Conservation (phyloP, 192 early-diverging fungal genomes). For the Coemansia sp. region DNA sequence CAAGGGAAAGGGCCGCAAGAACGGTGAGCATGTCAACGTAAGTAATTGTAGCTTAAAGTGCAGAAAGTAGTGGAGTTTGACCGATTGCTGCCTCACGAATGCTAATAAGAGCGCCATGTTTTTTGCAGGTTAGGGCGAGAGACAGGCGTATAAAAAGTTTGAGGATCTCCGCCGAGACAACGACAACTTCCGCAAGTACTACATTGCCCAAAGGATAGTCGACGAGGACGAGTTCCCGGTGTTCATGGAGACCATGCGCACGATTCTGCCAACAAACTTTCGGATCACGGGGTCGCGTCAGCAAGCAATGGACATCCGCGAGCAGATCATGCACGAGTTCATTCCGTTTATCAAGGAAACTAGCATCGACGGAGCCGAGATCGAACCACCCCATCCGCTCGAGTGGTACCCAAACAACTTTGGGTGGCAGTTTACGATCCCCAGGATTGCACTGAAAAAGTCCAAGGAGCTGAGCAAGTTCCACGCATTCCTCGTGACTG, state of each 20-base stretch:
- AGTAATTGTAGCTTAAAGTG: too few species aligned
- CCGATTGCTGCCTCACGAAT: background rate
- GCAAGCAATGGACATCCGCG: conserved; percentile 52
- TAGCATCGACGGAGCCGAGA: conserved; percentile 68
- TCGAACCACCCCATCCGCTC: conserved; percentile 75
- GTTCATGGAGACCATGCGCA: conserved; percentile 71
- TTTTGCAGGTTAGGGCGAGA: conserved; percentile 28
- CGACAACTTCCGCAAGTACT: conserved; percentile 52
- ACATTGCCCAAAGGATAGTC: conserved; percentile 58
- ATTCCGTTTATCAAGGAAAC: conserved; percentile 59
- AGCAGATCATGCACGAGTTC: conserved; percentile 58
- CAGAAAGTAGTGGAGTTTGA: background rate
- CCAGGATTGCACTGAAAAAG: conserved; percentile 75
- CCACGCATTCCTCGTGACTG: conserved; percentile 92
- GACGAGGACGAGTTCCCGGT: conserved; percentile 79
- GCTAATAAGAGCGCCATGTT: background rate
- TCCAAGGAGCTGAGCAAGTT: conserved; percentile 75
- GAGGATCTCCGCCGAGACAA: conserved; percentile 53
- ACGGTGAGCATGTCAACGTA: conserved; percentile 26
- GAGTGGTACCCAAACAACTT: conserved; percentile 90
- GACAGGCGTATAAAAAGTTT: conserved; percentile 44
- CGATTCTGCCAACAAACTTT: conserved; percentile 84
- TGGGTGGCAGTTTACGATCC: conserved; percentile 83
- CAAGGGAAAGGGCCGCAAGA: conserved; percentile 9
- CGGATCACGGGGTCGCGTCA: conserved; percentile 87